A percentile compares a stretch with the other conserved stretches of the same genome.
Conservation (phyloP, 495 filamentous ascomycete species). For the Lophiostoma macrostomum region DNA sequence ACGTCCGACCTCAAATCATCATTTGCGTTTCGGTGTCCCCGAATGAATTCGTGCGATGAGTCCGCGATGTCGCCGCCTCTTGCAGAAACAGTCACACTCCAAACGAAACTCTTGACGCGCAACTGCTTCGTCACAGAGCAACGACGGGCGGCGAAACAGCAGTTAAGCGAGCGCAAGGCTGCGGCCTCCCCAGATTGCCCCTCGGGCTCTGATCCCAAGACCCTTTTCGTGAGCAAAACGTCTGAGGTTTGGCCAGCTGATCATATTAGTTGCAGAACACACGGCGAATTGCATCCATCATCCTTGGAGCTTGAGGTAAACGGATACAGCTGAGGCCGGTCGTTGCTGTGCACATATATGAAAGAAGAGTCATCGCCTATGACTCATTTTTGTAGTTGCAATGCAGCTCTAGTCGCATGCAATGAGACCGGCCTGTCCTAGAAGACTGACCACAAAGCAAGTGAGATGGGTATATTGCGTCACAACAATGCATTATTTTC, state of each 20-base stretch:
- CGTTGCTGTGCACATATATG: slow-evolving; percentile 7
- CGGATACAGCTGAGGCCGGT: background rate
- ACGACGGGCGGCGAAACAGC: slow-evolving; percentile 14
- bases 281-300: slow-evolving; percentile 1
- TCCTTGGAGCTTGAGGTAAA: slow-evolving; percentile 10
- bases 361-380: background rate
- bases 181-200: slow-evolving; percentile 17
- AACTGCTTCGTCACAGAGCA: slow-evolving; percentile 1
- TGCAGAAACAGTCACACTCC: background rate
- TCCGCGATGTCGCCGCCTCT: background rate
- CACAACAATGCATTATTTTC: background rate
- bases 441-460: no score
- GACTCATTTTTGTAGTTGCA: slow-evolving; percentile 10
- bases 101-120: slow-evolving; percentile 17
- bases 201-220: slow-evolving; percentile 14
- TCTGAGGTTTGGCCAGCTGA: slow-evolving; percentile 12
- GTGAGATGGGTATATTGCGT: background rate
- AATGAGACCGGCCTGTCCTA: no score
- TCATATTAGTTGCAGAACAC: slow-evolving; percentile 1
- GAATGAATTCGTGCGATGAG: background rate
- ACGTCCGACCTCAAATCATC: slow-evolving; percentile 9
- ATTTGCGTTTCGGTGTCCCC: background rate
- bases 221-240: slow-evolving; percentile 8
- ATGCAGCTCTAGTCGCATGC: no score
- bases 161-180: slow-evolving; percentile 1